A percentile compares a stretch with the other conserved stretches of the same genome.
Conservation (phyloP, 768 basidiomycete species). For the Mycena albidolilacea region DNA sequence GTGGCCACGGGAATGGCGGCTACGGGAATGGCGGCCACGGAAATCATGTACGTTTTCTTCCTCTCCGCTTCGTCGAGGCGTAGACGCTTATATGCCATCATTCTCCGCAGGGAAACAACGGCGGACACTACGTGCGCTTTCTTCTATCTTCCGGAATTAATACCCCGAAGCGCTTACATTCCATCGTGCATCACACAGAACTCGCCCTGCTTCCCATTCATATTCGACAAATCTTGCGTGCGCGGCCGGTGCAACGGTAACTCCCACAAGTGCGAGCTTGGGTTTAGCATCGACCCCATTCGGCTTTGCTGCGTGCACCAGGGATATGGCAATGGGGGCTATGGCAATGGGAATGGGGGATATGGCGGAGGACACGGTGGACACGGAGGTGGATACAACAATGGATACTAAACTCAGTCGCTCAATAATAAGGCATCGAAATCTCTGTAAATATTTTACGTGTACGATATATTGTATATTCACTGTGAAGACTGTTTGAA, state of each 20-base stretch:
- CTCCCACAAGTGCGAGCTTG: slow-evolving; percentile 24
- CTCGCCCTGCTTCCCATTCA: slow-evolving; percentile 17
- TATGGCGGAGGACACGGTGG: neutral
- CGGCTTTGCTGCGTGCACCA: slow-evolving; percentile 2
- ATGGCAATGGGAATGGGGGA: neutral
- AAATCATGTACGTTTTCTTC: neutral
- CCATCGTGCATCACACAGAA: neutral
- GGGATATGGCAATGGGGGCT: neutral
- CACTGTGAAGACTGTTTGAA: neutral
- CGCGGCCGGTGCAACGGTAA: slow-evolving; percentile 12
- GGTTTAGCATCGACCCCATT: slow-evolving; percentile 12
- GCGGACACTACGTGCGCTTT: too few species aligned
- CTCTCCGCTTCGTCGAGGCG: neutral
- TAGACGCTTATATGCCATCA: neutral
- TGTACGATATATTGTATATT: too few species aligned
- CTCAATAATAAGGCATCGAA: too few species aligned
- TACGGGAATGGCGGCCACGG: neutral
- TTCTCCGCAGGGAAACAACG: neutral
- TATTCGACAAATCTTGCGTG: neutral
- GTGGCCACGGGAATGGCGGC: too few species aligned
- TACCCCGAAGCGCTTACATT: too few species aligned
- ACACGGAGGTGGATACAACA: slow-evolving; percentile 9
- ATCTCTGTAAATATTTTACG: neutral
- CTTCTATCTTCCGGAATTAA: too few species aligned
- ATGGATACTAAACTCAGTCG: too few species aligned